Conservation (phyloP, 2,329 filamentous ascomycete genomes). For the Diaporthe sp. region DNA sequence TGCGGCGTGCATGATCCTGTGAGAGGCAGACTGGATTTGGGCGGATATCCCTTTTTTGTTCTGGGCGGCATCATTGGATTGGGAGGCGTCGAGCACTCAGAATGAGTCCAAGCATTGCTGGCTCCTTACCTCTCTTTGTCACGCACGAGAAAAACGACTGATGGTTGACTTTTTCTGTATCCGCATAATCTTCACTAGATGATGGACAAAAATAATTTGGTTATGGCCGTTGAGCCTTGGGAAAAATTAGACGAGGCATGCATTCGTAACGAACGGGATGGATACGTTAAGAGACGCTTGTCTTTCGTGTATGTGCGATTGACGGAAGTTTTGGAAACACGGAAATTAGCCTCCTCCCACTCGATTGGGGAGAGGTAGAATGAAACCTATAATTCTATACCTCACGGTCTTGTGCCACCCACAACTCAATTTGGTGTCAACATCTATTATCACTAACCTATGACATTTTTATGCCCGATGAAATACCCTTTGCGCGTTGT, state of each 20-base stretch:
- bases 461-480: neutral
- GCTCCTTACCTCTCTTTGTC: neutral
- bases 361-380: neutral
- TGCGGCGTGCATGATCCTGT: constrained; percentile 6
- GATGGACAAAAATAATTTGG: constrained; percentile 25
- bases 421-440: neutral
- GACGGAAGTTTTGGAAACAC: constrained; percentile 3
- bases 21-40: too few relatives aligned
- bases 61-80: neutral
- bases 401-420: neutral
- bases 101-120: neutral
- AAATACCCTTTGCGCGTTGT: neutral
- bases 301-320: neutral
- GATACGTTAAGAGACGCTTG: neutral
- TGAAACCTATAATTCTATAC: neutral
- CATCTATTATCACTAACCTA: too few relatives aligned
- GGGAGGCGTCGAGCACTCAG: too few relatives aligned
- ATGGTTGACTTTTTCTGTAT: constrained; percentile 14
- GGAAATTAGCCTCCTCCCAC: neutral
- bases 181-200: constrained; percentile 20
- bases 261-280: neutral
- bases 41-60: neutral
- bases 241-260: constrained; percentile 9
- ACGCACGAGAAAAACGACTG: neutral
- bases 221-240: neutral